These are phyloP conservation scores for Calonectria leucothoes DNA, from an alignment of 2,329 filamentous ascomycete species.

Conservation along the genomic window DNA sequence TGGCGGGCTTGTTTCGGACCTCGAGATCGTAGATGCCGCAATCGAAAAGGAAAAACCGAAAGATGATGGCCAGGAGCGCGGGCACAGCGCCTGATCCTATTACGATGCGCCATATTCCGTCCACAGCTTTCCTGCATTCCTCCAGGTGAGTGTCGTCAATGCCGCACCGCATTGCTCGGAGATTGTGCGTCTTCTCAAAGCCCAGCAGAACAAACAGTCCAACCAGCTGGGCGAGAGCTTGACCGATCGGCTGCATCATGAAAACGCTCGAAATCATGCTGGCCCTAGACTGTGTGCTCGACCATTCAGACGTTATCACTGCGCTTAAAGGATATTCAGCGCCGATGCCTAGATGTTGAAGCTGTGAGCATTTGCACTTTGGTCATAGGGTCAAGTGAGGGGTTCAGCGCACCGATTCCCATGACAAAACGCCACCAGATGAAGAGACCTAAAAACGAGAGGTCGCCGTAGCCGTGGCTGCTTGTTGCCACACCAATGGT, in stretches of 20 bases:
- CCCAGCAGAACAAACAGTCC: constrained; percentile 65
- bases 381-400: constrained; percentile 4
- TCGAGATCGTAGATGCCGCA: constrained; percentile 74
- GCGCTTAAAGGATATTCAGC: constrained; percentile 76
- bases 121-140: constrained; percentile 60
- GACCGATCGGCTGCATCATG: constrained; percentile 76
- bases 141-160: constrained; percentile 57
- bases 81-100: constrained; percentile 74
- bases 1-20: constrained; percentile 70
- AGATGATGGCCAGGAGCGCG: constrained; percentile 71
- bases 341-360: constrained; percentile 63
- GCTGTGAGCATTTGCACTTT: constrained; percentile 12
- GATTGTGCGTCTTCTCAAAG: constrained; percentile 53
- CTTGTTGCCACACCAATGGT: constrained; percentile 68
- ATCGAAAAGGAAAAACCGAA: constrained; percentile 75
- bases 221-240: constrained; percentile 73
- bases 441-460: constrained; percentile 63
- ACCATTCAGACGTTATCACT: constrained; percentile 75
- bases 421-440: constrained; percentile 67
- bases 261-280: constrained; percentile 77
- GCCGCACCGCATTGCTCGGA: constrained; percentile 60
- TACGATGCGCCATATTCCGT: constrained; percentile 75
- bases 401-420: constrained; percentile 56
- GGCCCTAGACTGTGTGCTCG: constrained; percentile 71
- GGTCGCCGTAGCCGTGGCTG: constrained; percentile 60